Evolutionary conservation across 2,329 filamentous ascomycete genomes (phyloP), one percentile per base, ranked within the genome.

Genomic region (Monosporascus sp.): DNA sequence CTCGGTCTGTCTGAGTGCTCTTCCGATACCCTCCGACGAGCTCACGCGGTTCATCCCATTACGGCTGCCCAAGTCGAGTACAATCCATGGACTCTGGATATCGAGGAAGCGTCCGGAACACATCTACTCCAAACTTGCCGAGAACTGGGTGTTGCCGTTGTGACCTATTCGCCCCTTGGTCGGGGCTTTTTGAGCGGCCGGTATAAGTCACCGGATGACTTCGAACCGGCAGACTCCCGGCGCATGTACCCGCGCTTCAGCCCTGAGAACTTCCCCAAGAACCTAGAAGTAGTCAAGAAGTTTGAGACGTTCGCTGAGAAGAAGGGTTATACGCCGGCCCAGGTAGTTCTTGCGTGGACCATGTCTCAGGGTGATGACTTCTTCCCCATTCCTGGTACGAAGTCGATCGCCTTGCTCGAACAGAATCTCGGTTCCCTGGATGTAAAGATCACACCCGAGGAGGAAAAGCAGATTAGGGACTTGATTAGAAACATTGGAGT

Each of bases 271-370:
- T 75, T 82, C 61, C 64, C 69, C 7, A 74, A 76, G 59, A 83
- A 82, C 57, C 53, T 81, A 25, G 64, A 73, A 59, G 60, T 83
- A 2, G 74, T 80, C 3, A 72, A 77, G 36, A 63, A 66, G 31
- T 70, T 84, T 50, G 66, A 68, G 7, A 67, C 65, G 15, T 61
- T 83, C 7, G 80, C 80, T 0, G 57, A 68, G 54, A 67, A 69
- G 53, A 83, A 82, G 63, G 70, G 70, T 1, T 71, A 70, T 50
- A 82, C 81, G 0, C 55, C 77, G 0, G 70, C 72, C 8, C 75
- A 86, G 62, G 61, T 86, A 22, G 77, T 80, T 5, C 70, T 85
- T 50, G 80, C 80, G 1, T 85, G 81, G 80, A 59, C 83, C 54
- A 59, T 81, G 53, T 72, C 72, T 4, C 79, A 81, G 57, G 75